phyloP scores from a whole-genome alignment of 192 early-diverging fungal species.

The Coemansia sp. region DNA sequence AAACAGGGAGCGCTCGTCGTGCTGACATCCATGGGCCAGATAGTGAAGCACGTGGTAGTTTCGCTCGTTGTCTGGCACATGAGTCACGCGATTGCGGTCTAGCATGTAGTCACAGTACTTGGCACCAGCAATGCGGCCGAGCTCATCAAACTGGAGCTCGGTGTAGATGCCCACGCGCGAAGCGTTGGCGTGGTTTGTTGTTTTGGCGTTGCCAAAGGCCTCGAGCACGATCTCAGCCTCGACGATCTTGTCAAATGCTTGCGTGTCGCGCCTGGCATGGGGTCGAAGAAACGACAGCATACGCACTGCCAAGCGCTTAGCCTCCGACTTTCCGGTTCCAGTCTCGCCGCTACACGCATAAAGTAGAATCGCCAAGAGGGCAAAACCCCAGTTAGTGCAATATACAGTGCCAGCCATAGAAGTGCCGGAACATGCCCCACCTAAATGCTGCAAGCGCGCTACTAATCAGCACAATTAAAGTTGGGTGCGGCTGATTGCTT shows the following conservation, averaged over 20 bases:
- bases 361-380: neutral
- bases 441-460: too few relatives aligned
- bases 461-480: too few relatives aligned
- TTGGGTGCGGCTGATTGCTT: too few relatives aligned
- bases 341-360: slow-evolving; percentile 70
- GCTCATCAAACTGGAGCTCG: slow-evolving; percentile 88
- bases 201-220: slow-evolving; percentile 86
- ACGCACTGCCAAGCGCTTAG: slow-evolving; percentile 59
- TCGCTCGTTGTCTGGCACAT: slow-evolving; percentile 63
- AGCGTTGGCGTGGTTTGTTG: slow-evolving; percentile 68
- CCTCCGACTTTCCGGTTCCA: slow-evolving; percentile 84
- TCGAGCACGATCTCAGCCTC: slow-evolving; percentile 72
- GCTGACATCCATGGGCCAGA: slow-evolving; percentile 76
- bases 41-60: slow-evolving; percentile 97
- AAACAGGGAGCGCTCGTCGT: slow-evolving; percentile 71
- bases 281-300: slow-evolving; percentile 66
- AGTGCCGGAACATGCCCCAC: too few relatives aligned
- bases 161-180: slow-evolving; percentile 82
- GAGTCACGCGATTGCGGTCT: slow-evolving; percentile 76
- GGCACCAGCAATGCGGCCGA: slow-evolving; percentile 83
- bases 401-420: too few relatives aligned
- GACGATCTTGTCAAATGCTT: slow-evolving; percentile 64
- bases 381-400: too few relatives aligned
- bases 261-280: slow-evolving; percentile 65
- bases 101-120: slow-evolving; percentile 85